phyloP scores from a whole-genome alignment of 23 red algal species.

The Gracilariopsis chorda region DNA sequence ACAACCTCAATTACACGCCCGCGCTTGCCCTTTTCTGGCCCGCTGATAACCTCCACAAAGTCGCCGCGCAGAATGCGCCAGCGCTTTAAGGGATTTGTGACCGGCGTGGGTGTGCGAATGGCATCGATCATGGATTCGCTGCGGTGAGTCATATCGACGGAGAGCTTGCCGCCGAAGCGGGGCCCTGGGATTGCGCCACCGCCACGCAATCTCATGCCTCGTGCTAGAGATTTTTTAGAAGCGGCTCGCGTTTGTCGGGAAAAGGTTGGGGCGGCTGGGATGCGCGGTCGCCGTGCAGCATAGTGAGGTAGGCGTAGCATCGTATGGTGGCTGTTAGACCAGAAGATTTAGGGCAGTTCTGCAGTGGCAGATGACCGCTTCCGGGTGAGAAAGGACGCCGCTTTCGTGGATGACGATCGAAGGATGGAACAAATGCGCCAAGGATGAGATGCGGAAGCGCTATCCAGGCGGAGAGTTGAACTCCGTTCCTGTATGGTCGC shows the following conservation, averaged over 20 bases:
- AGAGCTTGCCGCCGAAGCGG: conserved; percentile 50
- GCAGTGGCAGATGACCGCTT: too few species aligned
- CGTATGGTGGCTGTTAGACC: too few species aligned
- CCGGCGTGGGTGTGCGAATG: conserved; percentile 65
- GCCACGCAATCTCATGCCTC: conserved; percentile 33
- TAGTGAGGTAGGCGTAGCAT: not conserved
- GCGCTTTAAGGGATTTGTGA: conserved; percentile 49
- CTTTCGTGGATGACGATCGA: too few species aligned
- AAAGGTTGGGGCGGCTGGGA: not conserved
- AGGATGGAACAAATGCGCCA: too few species aligned
- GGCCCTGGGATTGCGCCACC: conserved; percentile 58
- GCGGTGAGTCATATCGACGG: conserved; percentile 66
- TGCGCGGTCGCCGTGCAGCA: not conserved
- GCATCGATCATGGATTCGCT: conserved; percentile 66
- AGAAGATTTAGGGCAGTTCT: too few species aligned
- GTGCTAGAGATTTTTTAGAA: conserved; percentile 34
- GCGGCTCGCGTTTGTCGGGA: not conserved
- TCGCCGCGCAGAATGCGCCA: conserved; percentile 84
- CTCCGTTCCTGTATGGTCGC: too few species aligned
- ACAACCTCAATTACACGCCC: conserved; percentile 76
- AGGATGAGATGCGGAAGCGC: too few species aligned
- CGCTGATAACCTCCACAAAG: conserved; percentile 72
- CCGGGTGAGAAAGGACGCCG: too few species aligned
- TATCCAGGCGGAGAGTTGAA: too few species aligned
- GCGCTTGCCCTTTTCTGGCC: conserved; percentile 54